Conservation (phyloP, 2,329 filamentous ascomycete species). For the Geosmithia flava region DNA sequence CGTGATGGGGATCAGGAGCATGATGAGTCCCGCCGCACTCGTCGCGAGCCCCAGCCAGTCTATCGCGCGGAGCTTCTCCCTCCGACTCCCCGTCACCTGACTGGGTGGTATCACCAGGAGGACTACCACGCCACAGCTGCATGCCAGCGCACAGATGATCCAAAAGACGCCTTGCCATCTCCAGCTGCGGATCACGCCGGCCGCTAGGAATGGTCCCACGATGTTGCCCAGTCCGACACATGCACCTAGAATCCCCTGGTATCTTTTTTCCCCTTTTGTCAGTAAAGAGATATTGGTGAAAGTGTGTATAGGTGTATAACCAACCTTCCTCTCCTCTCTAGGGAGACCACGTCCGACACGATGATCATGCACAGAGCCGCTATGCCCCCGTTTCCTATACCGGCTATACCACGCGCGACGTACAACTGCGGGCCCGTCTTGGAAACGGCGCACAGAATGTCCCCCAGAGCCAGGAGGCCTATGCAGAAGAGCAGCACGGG, state of each 20-base stretch:
- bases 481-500: constrained; percentile 41
- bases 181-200: constrained; percentile 19
- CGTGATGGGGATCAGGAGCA: constrained; percentile 46
- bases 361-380: constrained; percentile 49
- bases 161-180: constrained; percentile 31
- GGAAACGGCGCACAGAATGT: constrained; percentile 46
- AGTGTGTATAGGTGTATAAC: not conserved
- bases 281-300: not conserved
- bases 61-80: constrained; percentile 17
- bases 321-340: constrained; percentile 36
- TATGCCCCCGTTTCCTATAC: constrained; percentile 50
- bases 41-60: constrained; percentile 46
- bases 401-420: constrained; percentile 45
- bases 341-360: constrained; percentile 44
- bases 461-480: constrained; percentile 38
- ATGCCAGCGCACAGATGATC: constrained; percentile 10
- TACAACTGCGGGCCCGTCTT: constrained; percentile 45
- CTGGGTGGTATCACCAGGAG: not conserved
- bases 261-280: constrained; percentile 23
- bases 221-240: constrained; percentile 27
- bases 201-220: constrained; percentile 29
- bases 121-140: not conserved
- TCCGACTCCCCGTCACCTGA: not conserved
- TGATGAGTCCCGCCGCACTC: constrained; percentile 41
- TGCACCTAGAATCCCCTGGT: constrained; percentile 28